Percentiles rank a stretch among this genome's conserved stretches.
phyloP scores from a whole-genome alignment of 768 basidiomycete genomes.

The Mycena galericulata region DNA sequence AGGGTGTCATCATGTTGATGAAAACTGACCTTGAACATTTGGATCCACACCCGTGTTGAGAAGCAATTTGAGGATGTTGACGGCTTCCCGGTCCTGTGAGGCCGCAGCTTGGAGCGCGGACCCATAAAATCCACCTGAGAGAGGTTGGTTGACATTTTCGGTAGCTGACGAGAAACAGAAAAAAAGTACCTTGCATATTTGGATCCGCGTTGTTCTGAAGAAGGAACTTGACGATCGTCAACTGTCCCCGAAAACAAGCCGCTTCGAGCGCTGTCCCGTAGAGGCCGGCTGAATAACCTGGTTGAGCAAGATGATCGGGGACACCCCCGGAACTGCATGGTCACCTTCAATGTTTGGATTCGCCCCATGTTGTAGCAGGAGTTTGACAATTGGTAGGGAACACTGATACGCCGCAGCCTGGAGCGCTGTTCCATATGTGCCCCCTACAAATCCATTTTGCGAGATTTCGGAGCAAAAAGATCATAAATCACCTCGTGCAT shows the following conservation, averaged over 20 bases:
- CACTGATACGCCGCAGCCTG: not conserved
- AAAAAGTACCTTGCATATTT: not conserved
- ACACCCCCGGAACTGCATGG: not conserved
- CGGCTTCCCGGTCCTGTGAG: no score
- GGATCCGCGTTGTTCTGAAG: not conserved
- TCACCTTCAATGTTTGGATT: not conserved
- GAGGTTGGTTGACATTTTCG: no score
- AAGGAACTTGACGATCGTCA: not conserved
- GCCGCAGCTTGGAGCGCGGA: no score
- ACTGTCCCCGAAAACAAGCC: not conserved
- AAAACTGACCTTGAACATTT: no score
- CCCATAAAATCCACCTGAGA: no score
- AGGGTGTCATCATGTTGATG: no score
- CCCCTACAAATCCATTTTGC: not conserved
- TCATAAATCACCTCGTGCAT: no score
- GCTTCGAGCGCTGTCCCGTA: not conserved
- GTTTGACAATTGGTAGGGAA: not conserved
- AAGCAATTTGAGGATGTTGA: no score
- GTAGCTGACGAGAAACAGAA: no score
- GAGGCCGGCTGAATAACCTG: not conserved
- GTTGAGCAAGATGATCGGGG: not conserved
- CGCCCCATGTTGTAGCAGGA: not conserved
- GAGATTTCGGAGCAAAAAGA: no score
- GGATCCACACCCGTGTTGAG: no score
- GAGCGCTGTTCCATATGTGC: not conserved